phyloP scores from a whole-genome alignment of 2,329 filamentous ascomycete genomes.

The Orbilia blumenaviensis region DNA sequence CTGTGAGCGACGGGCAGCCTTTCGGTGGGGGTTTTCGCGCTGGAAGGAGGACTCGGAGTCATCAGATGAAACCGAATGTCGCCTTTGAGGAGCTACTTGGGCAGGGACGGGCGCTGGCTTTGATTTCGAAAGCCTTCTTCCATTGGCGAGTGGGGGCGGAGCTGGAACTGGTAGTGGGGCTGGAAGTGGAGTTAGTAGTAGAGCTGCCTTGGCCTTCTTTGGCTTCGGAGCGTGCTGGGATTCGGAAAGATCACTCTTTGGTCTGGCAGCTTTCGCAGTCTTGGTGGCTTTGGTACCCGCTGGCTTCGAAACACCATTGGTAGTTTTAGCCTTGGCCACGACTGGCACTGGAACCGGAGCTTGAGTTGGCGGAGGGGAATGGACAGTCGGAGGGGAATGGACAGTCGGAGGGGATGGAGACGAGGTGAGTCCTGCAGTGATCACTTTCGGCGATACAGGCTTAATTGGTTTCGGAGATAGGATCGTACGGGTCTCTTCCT shows the following conservation, averaged over 20 bases:
- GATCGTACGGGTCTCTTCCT: conserved; percentile 5
- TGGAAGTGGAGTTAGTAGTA: not conserved
- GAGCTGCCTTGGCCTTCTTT: not conserved
- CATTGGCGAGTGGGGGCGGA: conserved; percentile 5
- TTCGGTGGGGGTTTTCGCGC: conserved; percentile 35
- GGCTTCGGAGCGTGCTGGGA: conserved; percentile 32
- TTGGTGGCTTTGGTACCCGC: conserved; percentile 8
- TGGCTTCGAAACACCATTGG: conserved; percentile 30
- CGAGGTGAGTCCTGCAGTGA: conserved; percentile 21
- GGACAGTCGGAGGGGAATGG: not conserved
- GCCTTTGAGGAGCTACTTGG: conserved; percentile 12
- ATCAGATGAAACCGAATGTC: conserved; percentile 25
- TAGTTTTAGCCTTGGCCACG: not conserved
- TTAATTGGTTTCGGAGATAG: conserved; percentile 47
- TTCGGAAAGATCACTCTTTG: conserved; percentile 20
- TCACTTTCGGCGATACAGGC: conserved; percentile 34
- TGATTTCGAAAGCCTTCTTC: conserved; percentile 35
- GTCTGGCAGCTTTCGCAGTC: conserved; percentile 2
- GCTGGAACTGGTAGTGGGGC: not conserved
- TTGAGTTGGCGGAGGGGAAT: too few relatives aligned
- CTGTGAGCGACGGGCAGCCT: conserved; percentile 19
- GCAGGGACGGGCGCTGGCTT: conserved; percentile 5
- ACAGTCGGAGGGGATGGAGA: conserved; percentile 6
- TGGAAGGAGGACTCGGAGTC: conserved; percentile 51
- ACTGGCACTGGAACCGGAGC: not conserved